Evolutionary conservation across 2,329 filamentous ascomycete genomes (phyloP), one percentile per base, ranked within the genome.

Genomic region (Pseudopithomyces chartarum): DNA sequence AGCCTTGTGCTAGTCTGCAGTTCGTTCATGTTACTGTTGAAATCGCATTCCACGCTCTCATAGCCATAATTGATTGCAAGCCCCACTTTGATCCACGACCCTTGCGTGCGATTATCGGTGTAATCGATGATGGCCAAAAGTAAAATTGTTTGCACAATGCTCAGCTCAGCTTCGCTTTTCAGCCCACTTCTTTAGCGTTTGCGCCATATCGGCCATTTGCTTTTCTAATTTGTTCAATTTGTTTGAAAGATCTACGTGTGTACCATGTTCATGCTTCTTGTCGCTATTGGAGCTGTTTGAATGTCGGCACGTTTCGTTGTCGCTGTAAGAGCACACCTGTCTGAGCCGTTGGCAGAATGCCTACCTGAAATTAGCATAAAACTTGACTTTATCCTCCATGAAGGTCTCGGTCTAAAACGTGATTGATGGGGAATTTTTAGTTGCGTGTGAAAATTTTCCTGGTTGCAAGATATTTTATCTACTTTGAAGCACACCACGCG

Each of bases 71-170:
- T 29, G 26, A 29, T 29, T 29, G 26, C 26, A 29, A 48, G 45
- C 4, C 45, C 45, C 1, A 48, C 45, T 32, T 48, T 48, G 23
- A 48, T 36, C 45, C 45, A 48, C 19, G 45, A 48, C 23, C 45
- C 45, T 33, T 48, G 45, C 6, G 23, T 32, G 6, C 23, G 32
- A 12, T 23, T 23, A 33, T 36, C 45, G 5, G 22, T 33, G 34
- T 33, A 48, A 33, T 48, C 45, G 22, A 48, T 15, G 2, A 48
- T 11, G n/a, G 23, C 45, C 26, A 48, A 19, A 26, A 48, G 32
- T n/a, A 36, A 5, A 12, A 48, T 36, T 2, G 45, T 48, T 19
- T 48, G 45, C 12, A 48, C 45, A 5, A 36, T 36, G 23, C 22
- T 33, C 22, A 48, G n/a, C 10, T 48, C 45, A 6, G 45, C 11